Evolutionary conservation across 805 yeast genomes (phyloP), one percentile per base, ranked within the genome.

Genomic region (Candida montana): DNA sequence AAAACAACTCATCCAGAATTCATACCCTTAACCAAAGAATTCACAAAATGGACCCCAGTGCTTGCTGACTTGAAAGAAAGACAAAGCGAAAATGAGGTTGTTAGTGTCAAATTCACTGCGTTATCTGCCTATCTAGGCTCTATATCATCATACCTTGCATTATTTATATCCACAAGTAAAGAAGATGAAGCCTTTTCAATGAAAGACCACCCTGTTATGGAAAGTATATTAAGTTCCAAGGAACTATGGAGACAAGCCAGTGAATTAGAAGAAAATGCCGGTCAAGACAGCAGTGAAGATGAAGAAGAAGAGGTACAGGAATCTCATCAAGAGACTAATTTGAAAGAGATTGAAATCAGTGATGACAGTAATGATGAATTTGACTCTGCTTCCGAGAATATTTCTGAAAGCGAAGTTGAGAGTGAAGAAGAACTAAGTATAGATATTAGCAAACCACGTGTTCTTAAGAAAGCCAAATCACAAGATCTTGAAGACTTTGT

Each of bases 171-270:
- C 30, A 72, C 76, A 34, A 56, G 81, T 31, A 63, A 67, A 33
- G 67, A 67, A 18, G 81, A 77, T 21, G 83, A 78, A 39, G 67
- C 71, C 3, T 74, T 79, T 46, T 65, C 75, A 10, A 79, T 90
- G 83, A 88, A 87, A 53, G 95, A 87, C 42, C 91, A 84, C 50
- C 84, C 91, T 3, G 82, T 91, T 2, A 91, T 93, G 96, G 89
- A 86, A 55, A 75, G 83, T 23, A 81, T 91, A 27, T 66, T 91
- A 40, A 79, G 83, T 40, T 72, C 93, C 3, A 74, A 95, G 50
- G 96, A 91, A 56, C 72, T 86, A 15, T 90, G 96, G 96, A 76
- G 93, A 57, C 90, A 84, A 54, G 95, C 95, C 5, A 70, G 65
- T 35, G 76, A 68, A 46, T 57, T 81, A 28, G 74, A 73, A 12